phyloP scores from a whole-genome alignment of 2,329 filamentous ascomycete species.

The Diaporthe sp. region DNA sequence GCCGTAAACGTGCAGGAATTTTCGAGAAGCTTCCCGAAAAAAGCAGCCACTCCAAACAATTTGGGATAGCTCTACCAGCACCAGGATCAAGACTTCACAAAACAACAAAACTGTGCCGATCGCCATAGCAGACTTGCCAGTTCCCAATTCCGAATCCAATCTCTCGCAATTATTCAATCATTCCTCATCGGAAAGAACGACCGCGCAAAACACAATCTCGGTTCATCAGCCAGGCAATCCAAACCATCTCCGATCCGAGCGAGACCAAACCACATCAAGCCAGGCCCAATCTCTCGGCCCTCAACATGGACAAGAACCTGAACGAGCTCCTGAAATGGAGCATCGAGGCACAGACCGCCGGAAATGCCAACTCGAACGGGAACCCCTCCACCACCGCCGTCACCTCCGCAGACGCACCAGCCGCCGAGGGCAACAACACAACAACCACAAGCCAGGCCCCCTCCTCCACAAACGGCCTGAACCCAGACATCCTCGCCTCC shows the following conservation, averaged over 20 bases:
- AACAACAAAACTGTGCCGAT: conserved; percentile 21
- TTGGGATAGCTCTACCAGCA: conserved; percentile 10
- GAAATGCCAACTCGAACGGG: conserved; percentile 44
- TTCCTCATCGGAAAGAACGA: background rate
- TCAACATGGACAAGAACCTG: conserved; percentile 50
- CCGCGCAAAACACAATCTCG: conserved; percentile 18
- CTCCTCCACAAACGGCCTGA: conserved; percentile 58
- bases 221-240: background rate
- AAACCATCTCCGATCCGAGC: background rate
- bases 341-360: conserved; percentile 46
- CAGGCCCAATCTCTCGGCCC: conserved; percentile 9
- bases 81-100: background rate
- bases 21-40: conserved; percentile 52
- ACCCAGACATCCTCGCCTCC: conserved; percentile 77
- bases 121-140: background rate
- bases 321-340: conserved; percentile 54
- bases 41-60: conserved; percentile 40
- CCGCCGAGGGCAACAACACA: background rate
- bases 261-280: conserved; percentile 29
- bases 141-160: background rate
- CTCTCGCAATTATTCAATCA: conserved; percentile 20
- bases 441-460: conserved; percentile 1
- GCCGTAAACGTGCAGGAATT: conserved; percentile 47
- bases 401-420: conserved; percentile 55
- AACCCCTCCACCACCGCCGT: conserved; percentile 45